Evolutionary conservation across 1,284 basidiomycete species (phyloP).

Genomic region (Pterulicium gracile): DNA sequence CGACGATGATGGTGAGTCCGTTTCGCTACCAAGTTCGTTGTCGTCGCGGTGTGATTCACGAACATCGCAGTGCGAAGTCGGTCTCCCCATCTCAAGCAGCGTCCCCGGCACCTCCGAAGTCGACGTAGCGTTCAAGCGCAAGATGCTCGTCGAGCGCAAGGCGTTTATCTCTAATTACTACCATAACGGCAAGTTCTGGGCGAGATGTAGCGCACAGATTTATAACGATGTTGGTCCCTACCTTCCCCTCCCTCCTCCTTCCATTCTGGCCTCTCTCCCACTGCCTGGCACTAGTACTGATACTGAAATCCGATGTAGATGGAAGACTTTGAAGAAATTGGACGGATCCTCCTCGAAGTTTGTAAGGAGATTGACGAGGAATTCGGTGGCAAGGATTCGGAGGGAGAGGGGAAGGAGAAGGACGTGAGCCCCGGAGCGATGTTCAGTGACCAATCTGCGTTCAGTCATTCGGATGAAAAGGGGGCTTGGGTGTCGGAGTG

Average conservation of each 20-base stretch:
- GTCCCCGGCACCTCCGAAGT: background rate
- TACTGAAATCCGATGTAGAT: too few relatives aligned
- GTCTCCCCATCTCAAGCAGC: too few relatives aligned
- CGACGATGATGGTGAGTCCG: slow-evolving; percentile 75
- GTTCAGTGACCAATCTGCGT: too few relatives aligned
- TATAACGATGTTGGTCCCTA: slow-evolving; percentile 4
- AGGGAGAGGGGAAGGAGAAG: too few relatives aligned
- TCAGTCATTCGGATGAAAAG: too few relatives aligned
- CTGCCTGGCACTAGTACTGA: background rate
- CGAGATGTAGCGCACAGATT: slow-evolving; percentile 4
- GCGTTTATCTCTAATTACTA: slow-evolving; percentile 2
- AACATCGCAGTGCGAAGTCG: too few relatives aligned
- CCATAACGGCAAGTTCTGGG: slow-evolving; percentile 2
- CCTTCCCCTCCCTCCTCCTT: background rate
- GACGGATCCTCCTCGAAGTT: background rate
- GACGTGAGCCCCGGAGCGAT: too few relatives aligned
- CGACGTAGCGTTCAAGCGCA: slow-evolving; percentile 6
- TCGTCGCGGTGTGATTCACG: too few relatives aligned
- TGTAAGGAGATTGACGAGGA: background rate
- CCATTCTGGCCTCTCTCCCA: background rate
- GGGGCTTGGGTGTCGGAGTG: too few relatives aligned
- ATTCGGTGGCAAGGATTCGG: background rate
- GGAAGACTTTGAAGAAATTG: background rate
- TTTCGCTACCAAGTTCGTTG: too few relatives aligned
- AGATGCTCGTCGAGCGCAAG: slow-evolving; percentile 4